Conservation (phyloP, 2,329 filamentous ascomycete genomes). For the Colletotrichum navitas region DNA sequence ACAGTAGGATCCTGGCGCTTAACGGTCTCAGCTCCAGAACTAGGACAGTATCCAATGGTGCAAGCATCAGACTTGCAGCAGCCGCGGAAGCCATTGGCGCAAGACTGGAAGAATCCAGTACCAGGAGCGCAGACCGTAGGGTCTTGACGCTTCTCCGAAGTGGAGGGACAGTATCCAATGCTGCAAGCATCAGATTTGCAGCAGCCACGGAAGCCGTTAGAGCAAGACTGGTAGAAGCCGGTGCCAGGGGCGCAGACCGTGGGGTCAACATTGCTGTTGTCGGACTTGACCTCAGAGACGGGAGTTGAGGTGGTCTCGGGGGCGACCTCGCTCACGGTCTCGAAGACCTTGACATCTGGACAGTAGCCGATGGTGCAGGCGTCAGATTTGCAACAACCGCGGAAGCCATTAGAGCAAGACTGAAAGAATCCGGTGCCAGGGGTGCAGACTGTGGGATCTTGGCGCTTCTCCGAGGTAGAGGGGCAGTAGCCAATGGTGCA, state of each 20-base stretch:
- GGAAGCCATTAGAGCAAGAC: constrained; percentile 39
- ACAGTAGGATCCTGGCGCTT: constrained; percentile 26
- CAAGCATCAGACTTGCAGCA: constrained; percentile 38
- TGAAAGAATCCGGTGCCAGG: constrained; percentile 36
- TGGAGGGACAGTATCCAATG: not conserved
- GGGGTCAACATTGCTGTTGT: no score
- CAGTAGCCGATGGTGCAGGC: constrained; percentile 25
- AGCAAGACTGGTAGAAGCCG: constrained; percentile 35
- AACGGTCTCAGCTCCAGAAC: not conserved
- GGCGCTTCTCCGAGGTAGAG: not conserved
- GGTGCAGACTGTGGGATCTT: constrained; percentile 17
- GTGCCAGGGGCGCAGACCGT: constrained; percentile 22
- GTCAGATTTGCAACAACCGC: constrained; percentile 35
- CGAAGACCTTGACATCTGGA: not conserved
- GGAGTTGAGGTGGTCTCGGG: no score
- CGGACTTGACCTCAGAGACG: no score
- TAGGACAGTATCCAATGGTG: not conserved
- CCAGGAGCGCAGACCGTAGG: constrained; percentile 19
- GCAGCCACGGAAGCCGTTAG: constrained; percentile 33
- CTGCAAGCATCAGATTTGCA: constrained; percentile 37
- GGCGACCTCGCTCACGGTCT: no score
- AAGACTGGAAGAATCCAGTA: constrained; percentile 36
- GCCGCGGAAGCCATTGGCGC: constrained; percentile 38
- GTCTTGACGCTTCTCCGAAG: constrained; percentile 3
- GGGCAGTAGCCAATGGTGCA: constrained; percentile 16